A percentile compares a stretch with the other conserved stretches of the same genome.
Conservation (phyloP, 805 yeast genomes). For the Millerago galiae region DNA sequence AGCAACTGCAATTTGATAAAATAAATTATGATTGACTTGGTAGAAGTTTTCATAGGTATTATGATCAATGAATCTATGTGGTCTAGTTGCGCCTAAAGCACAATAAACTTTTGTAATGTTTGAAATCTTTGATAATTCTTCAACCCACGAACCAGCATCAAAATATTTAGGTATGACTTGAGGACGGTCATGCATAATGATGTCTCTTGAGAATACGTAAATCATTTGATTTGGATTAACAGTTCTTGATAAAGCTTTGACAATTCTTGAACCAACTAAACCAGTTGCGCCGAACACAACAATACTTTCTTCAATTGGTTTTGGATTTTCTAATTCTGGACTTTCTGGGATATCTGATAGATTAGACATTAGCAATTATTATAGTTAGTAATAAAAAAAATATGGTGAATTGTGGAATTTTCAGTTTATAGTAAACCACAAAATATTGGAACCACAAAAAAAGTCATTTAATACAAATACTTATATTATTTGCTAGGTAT, state of each 20-base stretch:
- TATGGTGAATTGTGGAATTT: too few relatives aligned
- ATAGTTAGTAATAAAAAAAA: not conserved
- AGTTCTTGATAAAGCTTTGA: slow-evolving; percentile 9
- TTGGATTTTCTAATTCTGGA: not conserved
- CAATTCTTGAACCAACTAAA: slow-evolving; percentile 11
- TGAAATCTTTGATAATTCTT: slow-evolving; percentile 8
- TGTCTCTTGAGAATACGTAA: slow-evolving; percentile 8
- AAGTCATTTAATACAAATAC: not conserved
- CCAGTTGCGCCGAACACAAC: slow-evolving; percentile 16
- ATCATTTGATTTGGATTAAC: slow-evolving; percentile 4
- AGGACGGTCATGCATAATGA: slow-evolving; percentile 5
- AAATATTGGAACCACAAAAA: not conserved
- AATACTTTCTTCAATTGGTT: slow-evolving; percentile 4
- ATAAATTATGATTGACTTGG: slow-evolving; percentile 10
- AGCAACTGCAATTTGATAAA: slow-evolving; percentile 10
- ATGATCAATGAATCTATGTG: slow-evolving; percentile 4
- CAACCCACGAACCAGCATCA: slow-evolving; percentile 11
- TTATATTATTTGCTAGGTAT: not conserved
- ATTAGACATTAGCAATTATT: not conserved
- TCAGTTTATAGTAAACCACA: not conserved
- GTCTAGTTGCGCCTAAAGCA: slow-evolving; percentile 12
- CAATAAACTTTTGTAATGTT: slow-evolving; percentile 11
- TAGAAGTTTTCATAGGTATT: slow-evolving; percentile 5
- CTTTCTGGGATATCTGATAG: not conserved
- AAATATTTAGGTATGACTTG: slow-evolving; percentile 7